Evolutionary conservation across 2,329 filamentous ascomycete species (phyloP), one percentile per base, ranked within the genome.

Genomic region (Cladophialophora exuberans): DNA sequence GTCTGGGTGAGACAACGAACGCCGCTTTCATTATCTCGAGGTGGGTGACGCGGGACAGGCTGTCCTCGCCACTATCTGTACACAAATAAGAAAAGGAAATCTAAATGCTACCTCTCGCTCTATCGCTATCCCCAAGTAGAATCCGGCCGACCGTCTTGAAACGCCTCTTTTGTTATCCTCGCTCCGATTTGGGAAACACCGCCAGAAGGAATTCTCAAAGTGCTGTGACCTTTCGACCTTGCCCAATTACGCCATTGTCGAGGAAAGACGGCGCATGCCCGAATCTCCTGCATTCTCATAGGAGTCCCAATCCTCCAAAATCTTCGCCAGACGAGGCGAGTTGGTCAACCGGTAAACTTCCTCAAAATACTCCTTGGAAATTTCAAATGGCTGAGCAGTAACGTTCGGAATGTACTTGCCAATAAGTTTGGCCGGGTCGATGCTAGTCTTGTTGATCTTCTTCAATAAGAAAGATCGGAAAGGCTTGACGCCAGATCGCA

Each of bases 361-460:
- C 82, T 99, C 93, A 76, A 99, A 99, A 79, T 99, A 99, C 78
- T 97, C 94, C 82, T 92, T 96, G 52, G 91, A 96, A 63, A 99
- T 80, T 72, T 91, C 90, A 72, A 99, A 99, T 13, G 94, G 94
- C 76, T 87, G 87, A 55, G 94, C 94, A 52, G 94, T 99, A 64
- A 99, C 95, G 75, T 99, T 99, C 65, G 94, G 94, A 64, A 99
- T 97, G 78, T 99, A 99, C 78, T 99, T 99, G 68, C 94, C 94
- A 64, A 99, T 83, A 68, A 99, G 78, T 82, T 97, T 97, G 72
- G 89, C 88, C 4, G 94, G 94, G 72, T 99, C 94, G 72, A 99
- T 97, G 50, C 89, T 95, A 20, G 92, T 97, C 85, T 96, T 96
- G 83, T 97, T 91, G 79, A 99, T 97, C 84, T 99, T 99, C 89